phyloP scores from a whole-genome alignment of 192 early-diverging fungal species.

The Pilaira anomala region DNA sequence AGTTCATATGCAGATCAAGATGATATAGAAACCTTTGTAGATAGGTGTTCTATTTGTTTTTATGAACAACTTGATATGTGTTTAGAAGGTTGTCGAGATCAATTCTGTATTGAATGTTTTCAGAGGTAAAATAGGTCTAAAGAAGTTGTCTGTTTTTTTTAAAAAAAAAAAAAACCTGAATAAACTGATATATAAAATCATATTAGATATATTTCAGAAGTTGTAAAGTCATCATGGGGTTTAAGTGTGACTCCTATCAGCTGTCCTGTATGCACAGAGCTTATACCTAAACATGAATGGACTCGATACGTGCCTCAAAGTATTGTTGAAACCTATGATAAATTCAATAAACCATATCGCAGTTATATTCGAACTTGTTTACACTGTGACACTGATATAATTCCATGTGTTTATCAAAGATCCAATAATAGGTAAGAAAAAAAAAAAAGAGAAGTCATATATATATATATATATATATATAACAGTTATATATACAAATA shows the following conservation, averaged over 20 bases:
- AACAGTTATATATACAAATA: constrained; percentile 1
- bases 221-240: constrained; percentile 58
- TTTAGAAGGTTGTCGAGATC: constrained; percentile 53
- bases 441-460: neutral
- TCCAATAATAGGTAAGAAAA: neutral
- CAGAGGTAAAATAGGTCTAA: constrained; percentile 7
- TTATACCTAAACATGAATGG: constrained; percentile 53
- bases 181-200: neutral
- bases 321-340: constrained; percentile 44
- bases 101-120: constrained; percentile 52
- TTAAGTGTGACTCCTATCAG: constrained; percentile 53
- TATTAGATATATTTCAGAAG: constrained; percentile 49
- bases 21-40: constrained; percentile 53
- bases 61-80: constrained; percentile 54
- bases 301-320: constrained; percentile 48
- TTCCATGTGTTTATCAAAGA: constrained; percentile 29
- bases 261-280: constrained; percentile 55
- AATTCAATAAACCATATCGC: constrained; percentile 53
- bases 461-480: neutral
- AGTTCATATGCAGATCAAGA: constrained; percentile 18
- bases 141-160: neutral
- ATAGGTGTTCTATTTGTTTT: constrained; percentile 59
- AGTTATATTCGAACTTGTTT: constrained; percentile 50
- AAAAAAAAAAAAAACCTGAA: neutral
- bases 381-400: constrained; percentile 46